Base-by-base conservation (phyloP, 805 yeast genomes). In the Ogataea sp. region DNA sequence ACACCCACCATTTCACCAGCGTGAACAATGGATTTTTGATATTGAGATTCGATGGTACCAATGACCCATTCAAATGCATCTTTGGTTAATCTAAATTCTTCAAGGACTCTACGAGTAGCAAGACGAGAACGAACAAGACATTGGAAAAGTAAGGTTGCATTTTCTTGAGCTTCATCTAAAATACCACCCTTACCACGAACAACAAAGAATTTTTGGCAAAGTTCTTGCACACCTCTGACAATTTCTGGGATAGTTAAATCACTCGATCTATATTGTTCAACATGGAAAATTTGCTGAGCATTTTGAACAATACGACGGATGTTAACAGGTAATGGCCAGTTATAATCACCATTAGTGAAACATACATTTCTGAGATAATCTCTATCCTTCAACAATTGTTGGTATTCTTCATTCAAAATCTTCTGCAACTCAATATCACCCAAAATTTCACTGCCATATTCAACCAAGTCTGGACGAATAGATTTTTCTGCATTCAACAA, bases 1-100 rank as follows among this genome's bases (percentile, higher is more conserved):
- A 89, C 95, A 70, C 97, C 97, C 42, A 89, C 97, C 96, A 89
- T 89, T 61, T 89, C 97, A 72, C 97, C 97, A 4, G 97, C 96
- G 46, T 89, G 90, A 34, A 88, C 96, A 59, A 85, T 70, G 8
- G 96, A 79, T 62, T 82, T 84, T 49, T 87, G 87, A 68, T 90
- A 93, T 62, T 89, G 96, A 25, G 93, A 77, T 58, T 89, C 96
- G 47, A 93, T 76, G 58, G 90, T 95, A 58, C 96, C 97, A 44
- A 88, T 49, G 35, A 87, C 95, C 98, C 98, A 93, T 48, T 89
- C 88, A 56, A 93, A 93, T 0, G 99, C 93, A 43, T 77, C 78
- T 52, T 77, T 78, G 52, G 79, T 86, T 52, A 93, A 68, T 51
- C 87, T 78, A 64, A 78, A 90, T 59, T 94, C 99, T 61, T 88